phyloP scores from a whole-genome alignment of 1,284 basidiomycete species.

The Sphaerobolus stellatus region DNA sequence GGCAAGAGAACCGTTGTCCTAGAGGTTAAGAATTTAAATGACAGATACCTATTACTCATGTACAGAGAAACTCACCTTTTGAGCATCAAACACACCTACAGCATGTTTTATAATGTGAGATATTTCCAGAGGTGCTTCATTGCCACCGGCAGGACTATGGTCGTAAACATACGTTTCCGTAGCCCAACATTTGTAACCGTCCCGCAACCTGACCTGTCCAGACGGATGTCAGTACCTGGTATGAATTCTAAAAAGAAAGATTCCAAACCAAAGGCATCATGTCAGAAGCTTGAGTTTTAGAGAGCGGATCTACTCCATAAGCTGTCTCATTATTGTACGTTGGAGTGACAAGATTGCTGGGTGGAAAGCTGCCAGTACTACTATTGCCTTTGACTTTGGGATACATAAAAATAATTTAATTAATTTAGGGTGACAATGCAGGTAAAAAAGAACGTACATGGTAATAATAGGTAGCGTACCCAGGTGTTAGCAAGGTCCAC shows the following conservation, averaged over 20 bases:
- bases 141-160: too few relatives aligned
- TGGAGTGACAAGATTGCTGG: background rate
- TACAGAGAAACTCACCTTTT: background rate
- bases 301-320: background rate
- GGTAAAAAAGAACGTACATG: background rate
- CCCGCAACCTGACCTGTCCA: too few relatives aligned
- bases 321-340: background rate
- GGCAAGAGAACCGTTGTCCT: background rate
- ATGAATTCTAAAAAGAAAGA: background rate
- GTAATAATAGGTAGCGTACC: background rate
- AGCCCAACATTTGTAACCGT: too few relatives aligned
- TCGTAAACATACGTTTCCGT: too few relatives aligned
- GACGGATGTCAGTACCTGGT: too few relatives aligned
- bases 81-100: background rate
- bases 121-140: background rate
- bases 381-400: background rate
- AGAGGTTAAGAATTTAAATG: background rate
- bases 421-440: background rate
- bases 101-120: background rate
- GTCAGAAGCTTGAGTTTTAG: background rate
- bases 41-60: too few relatives aligned
- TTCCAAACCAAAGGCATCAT: background rate
- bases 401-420: background rate
- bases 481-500: background rate
- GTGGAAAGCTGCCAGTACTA: background rate